phyloP scores from a whole-genome alignment of 1,284 basidiomycete genomes.

The Malassezia arunalokei region DNA sequence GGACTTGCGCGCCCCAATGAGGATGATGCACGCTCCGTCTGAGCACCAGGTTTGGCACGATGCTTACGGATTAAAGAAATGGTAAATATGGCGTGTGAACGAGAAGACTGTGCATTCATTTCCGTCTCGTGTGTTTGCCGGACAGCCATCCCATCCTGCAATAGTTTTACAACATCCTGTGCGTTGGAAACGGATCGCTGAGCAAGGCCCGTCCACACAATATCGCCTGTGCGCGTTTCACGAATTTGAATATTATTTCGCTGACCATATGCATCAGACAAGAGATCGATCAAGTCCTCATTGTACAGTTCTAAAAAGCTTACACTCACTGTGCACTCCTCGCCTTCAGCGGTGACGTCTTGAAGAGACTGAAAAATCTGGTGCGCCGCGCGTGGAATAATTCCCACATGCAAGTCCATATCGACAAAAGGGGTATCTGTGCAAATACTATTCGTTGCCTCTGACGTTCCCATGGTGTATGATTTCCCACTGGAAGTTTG shows the following conservation, averaged over 20 bases:
- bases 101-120: conserved; percentile 95
- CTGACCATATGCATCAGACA: conserved; percentile 42
- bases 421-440: conserved; percentile 30
- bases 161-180: conserved; percentile 79
- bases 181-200: conserved; percentile 74
- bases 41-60: background rate
- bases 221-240: conserved; percentile 88
- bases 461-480: conserved; percentile 65
- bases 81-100: conserved; percentile 97
- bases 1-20: background rate
- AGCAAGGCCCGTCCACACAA: conserved; percentile 88
- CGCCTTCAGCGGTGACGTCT: background rate
- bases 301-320: conserved; percentile 82
- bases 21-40: background rate
- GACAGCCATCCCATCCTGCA: conserved; percentile 67
- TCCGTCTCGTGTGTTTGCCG: conserved; percentile 92
- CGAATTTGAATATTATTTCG: conserved; percentile 80
- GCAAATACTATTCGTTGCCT: conserved; percentile 19
- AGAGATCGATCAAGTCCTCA: conserved; percentile 53
- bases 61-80: conserved; percentile 62
- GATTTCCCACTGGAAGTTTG: conserved; percentile 96
- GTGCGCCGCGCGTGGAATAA: conserved; percentile 88
- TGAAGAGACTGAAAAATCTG: conserved; percentile 67
- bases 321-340: conserved; percentile 31
- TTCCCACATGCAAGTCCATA: conserved; percentile 52